These are phyloP conservation scores for Conringia planisiliqua DNA, from an alignment of 345 rosid species.

Conservation along the genomic window DNA sequence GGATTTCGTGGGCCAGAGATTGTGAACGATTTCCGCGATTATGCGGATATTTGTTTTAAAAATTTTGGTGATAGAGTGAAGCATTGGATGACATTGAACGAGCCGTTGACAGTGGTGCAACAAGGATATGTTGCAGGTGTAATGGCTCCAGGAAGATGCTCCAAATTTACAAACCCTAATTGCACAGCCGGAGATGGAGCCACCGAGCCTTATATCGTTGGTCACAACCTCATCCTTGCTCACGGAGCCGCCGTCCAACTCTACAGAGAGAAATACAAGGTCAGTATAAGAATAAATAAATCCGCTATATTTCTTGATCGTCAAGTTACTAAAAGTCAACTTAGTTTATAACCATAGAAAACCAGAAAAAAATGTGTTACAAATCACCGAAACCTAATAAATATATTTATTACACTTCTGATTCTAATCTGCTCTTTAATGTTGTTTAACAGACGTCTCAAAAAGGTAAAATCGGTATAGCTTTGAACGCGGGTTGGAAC, in stretches of 20 bases:
- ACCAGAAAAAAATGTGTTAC: neutral
- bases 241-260: constrained; percentile 40
- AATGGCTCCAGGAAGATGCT: constrained; percentile 49
- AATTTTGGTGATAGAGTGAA: constrained; percentile 59
- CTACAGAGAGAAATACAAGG: constrained; percentile 43
- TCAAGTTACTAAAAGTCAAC: neutral
- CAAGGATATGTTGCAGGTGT: constrained; percentile 31
- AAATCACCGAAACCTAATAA: neutral
- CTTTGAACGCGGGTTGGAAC: constrained; percentile 22
- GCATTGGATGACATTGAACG: constrained; percentile 56
- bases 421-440: neutral
- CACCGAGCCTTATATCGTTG: constrained; percentile 48
- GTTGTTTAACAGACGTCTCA: constrained; percentile 25
- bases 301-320: neutral
- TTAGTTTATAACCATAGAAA: neutral
- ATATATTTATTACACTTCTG: neutral
- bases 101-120: constrained; percentile 35
- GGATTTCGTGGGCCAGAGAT: constrained; percentile 29
- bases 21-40: constrained; percentile 40
- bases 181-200: constrained; percentile 49
- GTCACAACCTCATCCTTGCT: constrained; percentile 49
- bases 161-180: constrained; percentile 27
- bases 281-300: neutral
- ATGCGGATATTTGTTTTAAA: constrained; percentile 40
- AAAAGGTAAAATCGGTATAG: constrained; percentile 37